Percentiles rank a stretch among this genome's conserved stretches.
Conservation (phyloP, 768 basidiomycete species). For the Russula vinacea region DNA sequence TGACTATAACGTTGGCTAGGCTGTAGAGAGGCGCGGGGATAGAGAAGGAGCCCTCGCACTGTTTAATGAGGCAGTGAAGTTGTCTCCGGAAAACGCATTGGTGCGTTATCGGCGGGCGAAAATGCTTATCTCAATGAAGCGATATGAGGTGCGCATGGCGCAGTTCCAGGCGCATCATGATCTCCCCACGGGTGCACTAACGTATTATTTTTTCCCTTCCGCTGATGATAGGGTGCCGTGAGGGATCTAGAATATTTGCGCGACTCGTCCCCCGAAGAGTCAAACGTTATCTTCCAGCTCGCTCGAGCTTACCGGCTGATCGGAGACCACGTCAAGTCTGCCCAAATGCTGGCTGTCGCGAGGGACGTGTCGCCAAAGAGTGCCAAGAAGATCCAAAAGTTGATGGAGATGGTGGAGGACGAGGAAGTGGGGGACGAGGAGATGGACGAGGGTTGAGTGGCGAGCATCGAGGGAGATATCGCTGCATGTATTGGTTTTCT, state of each 20-base stretch:
- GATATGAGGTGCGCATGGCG: slow-evolving; percentile 65
- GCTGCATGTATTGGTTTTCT: slow-evolving; percentile 14
- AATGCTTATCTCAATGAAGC: slow-evolving; percentile 80
- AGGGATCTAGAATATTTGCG: slow-evolving; percentile 77
- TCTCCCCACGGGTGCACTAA: slow-evolving; percentile 29
- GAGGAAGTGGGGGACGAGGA: slow-evolving; percentile 53
- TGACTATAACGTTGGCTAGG: slow-evolving; percentile 46
- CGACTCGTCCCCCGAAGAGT: slow-evolving; percentile 86
- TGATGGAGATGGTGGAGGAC: slow-evolving; percentile 68
- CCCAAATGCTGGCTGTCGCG: slow-evolving; percentile 82
- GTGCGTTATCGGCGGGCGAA: slow-evolving; percentile 93
- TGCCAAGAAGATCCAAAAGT: slow-evolving; percentile 74
- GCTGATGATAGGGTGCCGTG: slow-evolving; percentile 61
- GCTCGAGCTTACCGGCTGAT: slow-evolving; percentile 85
- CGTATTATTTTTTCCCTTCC: slow-evolving; percentile 13
- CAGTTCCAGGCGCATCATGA: slow-evolving; percentile 17
- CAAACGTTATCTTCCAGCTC: slow-evolving; percentile 94
- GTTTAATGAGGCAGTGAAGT: slow-evolving; percentile 76
- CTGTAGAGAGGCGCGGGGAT: slow-evolving; percentile 82
- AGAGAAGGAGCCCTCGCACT: slow-evolving; percentile 68
- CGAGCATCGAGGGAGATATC: neutral
- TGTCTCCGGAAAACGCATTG: slow-evolving; percentile 86
- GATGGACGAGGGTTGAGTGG: slow-evolving; percentile 71
- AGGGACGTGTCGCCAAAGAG: slow-evolving; percentile 94
- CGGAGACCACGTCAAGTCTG: slow-evolving; percentile 75